Evolutionary conservation across 2,329 filamentous ascomycete species (phyloP).

Genomic region (Lecanicillium sp.): DNA sequence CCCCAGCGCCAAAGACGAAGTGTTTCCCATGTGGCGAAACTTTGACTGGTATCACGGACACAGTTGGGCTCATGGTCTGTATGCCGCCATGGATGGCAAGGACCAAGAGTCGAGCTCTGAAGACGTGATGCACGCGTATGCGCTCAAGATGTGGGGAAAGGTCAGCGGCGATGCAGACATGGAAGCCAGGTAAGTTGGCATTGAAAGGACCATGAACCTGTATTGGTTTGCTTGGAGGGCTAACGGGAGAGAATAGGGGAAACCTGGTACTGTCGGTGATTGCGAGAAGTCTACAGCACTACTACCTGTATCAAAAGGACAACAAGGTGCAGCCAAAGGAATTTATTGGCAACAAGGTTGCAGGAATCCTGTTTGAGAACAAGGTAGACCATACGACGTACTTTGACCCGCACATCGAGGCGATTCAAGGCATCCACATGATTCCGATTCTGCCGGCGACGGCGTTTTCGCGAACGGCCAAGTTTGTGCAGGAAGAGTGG

Average conservation of each 20-base stretch:
- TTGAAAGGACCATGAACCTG: no score
- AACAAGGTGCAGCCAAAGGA: conserved; percentile 63
- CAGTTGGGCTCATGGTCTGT: conserved; percentile 81
- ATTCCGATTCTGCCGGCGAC: conserved; percentile 64
- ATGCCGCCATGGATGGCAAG: conserved; percentile 64
- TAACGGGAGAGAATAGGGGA: conserved; percentile 33
- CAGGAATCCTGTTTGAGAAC: conserved; percentile 78
- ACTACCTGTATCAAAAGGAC: conserved; percentile 69
- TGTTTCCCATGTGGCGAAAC: conserved; percentile 72
- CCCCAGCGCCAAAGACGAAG: conserved; percentile 57
- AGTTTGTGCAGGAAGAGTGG: conserved; percentile 81
- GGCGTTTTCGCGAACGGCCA: conserved; percentile 53
- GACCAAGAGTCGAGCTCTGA: conserved; percentile 85
- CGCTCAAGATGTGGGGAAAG: conserved; percentile 88
- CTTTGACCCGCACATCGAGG: conserved; percentile 67
- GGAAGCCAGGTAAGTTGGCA: conserved; percentile 61
- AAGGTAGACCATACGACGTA: conserved; percentile 91
- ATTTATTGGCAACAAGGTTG: conserved; percentile 74
- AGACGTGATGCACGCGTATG: conserved; percentile 80
- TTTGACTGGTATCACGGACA: conserved; percentile 97
- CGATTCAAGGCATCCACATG: conserved; percentile 76
- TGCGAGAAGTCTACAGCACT: conserved; percentile 62
- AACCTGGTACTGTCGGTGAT: conserved; percentile 80
- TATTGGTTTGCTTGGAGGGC: no score
- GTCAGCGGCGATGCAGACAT: conserved; percentile 68